These are phyloP conservation scores for Candida frijolesensis DNA, from an alignment of 1,139 yeast genomes.

Conservation along the genomic window DNA sequence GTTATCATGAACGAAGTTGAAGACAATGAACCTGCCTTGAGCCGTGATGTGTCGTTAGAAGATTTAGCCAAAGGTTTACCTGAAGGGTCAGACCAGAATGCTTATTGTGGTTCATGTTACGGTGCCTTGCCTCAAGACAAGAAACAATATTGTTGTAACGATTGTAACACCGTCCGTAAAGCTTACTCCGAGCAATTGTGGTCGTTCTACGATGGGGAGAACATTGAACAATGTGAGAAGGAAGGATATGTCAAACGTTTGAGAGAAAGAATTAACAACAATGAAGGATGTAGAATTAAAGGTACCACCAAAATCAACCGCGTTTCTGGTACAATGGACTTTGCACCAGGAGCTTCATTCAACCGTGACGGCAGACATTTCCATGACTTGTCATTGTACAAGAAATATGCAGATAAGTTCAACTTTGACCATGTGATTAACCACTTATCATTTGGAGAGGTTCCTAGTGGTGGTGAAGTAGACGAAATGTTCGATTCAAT, in stretches of 20 bases:
- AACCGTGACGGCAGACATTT: slow-evolving; percentile 62
- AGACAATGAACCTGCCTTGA: slow-evolving; percentile 32
- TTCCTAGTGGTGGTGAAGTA: slow-evolving; percentile 34
- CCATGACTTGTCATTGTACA: slow-evolving; percentile 81
- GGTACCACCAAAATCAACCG: slow-evolving; percentile 83
- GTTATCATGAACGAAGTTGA: slow-evolving; percentile 24
- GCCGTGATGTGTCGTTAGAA: slow-evolving; percentile 31
- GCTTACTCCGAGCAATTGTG: slow-evolving; percentile 81
- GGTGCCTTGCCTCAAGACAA: slow-evolving; percentile 73
- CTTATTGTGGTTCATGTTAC: slow-evolving; percentile 87
- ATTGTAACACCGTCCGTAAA: slow-evolving; percentile 76
- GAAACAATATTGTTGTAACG: slow-evolving; percentile 76
- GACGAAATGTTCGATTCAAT: slow-evolving; percentile 38
- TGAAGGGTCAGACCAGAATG: slow-evolving; percentile 32
- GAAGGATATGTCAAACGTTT: slow-evolving; percentile 78
- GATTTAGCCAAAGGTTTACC: slow-evolving; percentile 39
- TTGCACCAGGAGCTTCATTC: slow-evolving; percentile 87
- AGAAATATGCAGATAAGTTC: slow-evolving; percentile 53
- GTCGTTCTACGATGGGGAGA: slow-evolving; percentile 88
- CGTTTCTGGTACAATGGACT: slow-evolving; percentile 88
- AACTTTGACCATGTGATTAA: slow-evolving; percentile 75
- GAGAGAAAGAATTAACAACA: slow-evolving; percentile 50
- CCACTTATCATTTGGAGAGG: slow-evolving; percentile 77
- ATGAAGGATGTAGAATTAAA: slow-evolving; percentile 84
- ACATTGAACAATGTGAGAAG: slow-evolving; percentile 84